Evolutionary conservation across 768 basidiomycete genomes (phyloP), one percentile per base, ranked within the genome.

Genomic region (Flagelloscypha sp.): DNA sequence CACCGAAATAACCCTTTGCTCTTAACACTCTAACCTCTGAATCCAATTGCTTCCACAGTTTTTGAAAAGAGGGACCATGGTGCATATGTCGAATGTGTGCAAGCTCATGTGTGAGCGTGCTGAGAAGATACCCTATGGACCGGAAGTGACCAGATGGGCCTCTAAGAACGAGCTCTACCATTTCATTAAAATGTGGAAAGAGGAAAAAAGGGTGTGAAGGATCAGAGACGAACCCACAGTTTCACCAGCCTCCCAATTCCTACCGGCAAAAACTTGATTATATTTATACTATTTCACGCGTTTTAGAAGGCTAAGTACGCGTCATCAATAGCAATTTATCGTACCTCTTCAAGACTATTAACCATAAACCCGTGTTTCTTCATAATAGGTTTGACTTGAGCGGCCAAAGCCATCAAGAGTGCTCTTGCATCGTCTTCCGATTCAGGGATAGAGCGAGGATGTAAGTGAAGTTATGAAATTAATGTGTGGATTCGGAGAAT

Each of bases 161-260:
- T 20, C 84, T 69, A 4, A 89, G 58, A 6, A 89, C 87, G 12
- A 90, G 66, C 48, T 90, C 86, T 88, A 42, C n/a, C 38, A 35
- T 20, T 15, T 4, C 2, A 16, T 25, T n/a, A 37, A 12, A 16
- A 29, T 22, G 20, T 28, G 7, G 11, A 46, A 56, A 19, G 5
- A 15, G 3, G 2, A 33, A 27, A 24, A 33, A 11, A 15, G n/a
- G 24, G 22, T 24, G 11, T 16, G 10, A 22, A 11, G 4, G 12
- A 13, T n/a, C 10, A 19, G 31, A 7, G 28, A 32, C 56, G 45
- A 42, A 83, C 84, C 85, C 38, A 90, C 61, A 7, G 75, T 79
- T 56, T 90, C 86, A 3, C 87, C 87, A 38, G 65, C 66, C 45
- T 86, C 84, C 86, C 86, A 90, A 51, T 88, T 89, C 31, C 86